Evolutionary conservation across 306 rosid genomes (phyloP).

Genomic region (Quercus suber): DNA sequence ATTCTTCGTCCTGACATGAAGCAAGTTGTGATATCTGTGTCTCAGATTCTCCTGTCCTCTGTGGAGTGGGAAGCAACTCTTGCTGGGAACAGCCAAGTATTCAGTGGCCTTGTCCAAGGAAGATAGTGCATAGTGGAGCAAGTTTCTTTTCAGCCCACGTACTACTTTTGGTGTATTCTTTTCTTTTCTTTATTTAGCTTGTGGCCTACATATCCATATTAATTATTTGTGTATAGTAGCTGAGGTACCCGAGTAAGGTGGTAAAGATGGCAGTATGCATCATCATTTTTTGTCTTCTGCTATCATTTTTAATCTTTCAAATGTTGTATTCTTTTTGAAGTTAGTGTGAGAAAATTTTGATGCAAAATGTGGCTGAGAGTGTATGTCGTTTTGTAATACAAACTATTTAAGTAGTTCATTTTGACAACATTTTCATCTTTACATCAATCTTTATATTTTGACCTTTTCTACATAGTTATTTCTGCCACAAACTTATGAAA

Average conservation of each 20-base stretch:
- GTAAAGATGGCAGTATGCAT: slow-evolving; percentile 5
- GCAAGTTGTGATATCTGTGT: slow-evolving; percentile 75
- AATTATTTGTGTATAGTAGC: slow-evolving; percentile 23
- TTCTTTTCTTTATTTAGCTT: not conserved
- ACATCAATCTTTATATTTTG: not conserved
- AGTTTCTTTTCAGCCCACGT: slow-evolving; percentile 10
- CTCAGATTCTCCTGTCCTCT: slow-evolving; percentile 87
- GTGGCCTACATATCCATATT: not conserved
- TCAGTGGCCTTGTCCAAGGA: slow-evolving; percentile 99
- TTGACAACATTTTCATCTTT: not conserved
- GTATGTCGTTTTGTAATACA: slow-evolving; percentile 7
- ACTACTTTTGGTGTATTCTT: not conserved
- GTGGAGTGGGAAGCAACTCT: slow-evolving; percentile 99
- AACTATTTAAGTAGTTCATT: not conserved
- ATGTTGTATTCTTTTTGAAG: slow-evolving; percentile 12
- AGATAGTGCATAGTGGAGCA: slow-evolving; percentile 43
- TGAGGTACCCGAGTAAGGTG: not conserved
- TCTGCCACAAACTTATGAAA: too few species aligned
- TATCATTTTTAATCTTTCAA: not conserved
- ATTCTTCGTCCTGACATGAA: slow-evolving; percentile 90
- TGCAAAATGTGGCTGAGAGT: slow-evolving; percentile 3
- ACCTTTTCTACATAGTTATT: not conserved
- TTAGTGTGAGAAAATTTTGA: slow-evolving; percentile 13
- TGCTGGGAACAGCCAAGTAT: slow-evolving; percentile 97
- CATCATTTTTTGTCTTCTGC: not conserved